Base-by-base conservation (phyloP, 768 basidiomycete species). In the Heimioporus sp. region DNA sequence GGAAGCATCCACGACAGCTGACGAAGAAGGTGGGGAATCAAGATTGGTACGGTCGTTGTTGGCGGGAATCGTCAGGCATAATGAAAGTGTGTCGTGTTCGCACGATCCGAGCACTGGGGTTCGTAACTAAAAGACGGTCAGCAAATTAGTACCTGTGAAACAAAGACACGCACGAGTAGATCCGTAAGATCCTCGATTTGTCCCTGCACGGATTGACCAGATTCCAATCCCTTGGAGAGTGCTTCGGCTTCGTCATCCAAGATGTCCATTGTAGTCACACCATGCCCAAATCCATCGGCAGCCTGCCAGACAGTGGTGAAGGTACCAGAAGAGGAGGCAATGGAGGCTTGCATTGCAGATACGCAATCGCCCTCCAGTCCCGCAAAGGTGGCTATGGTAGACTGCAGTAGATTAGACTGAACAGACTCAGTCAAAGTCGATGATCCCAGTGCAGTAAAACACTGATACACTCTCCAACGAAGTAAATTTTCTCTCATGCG, bases 261-360 rank as follows among this genome's bases (percentile, higher is more conserved):
- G 19, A 83, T 67, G 43, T 84, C 80, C 19, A 85, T 72, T 39
- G 79, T 87, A 4, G 92, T 91, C 2, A 97, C 85, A 0, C 96
- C 96, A 69, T 92, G 94, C 0, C 85, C 95, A 70, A 93, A 96
- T 6, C 92, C 91, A 67, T 98, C 96, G 2, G 79, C 76, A 49
- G 82, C 80, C 50, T 87, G 82, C 96, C 96, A 98, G 12, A 99
- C 78, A 13, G 80, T 82, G 3, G 83, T 85, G 68, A 97, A 95
- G 0, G 81, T 75, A 1, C 94, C 95, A 0, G 90, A 79, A 7
- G 86, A 90, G 1, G 90, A 86, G 0, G 90, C 88, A 56, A 98
- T 96, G 0, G 92, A 90, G 1, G 94, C 94, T 68, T 98, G 96
- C 16, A 97, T 81, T 0, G 86, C 82, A 2, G 91, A 92, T 1